These are phyloP conservation scores for Sarcodon sp. DNA, from an alignment of 768 basidiomycete species.

Conservation along the genomic window DNA sequence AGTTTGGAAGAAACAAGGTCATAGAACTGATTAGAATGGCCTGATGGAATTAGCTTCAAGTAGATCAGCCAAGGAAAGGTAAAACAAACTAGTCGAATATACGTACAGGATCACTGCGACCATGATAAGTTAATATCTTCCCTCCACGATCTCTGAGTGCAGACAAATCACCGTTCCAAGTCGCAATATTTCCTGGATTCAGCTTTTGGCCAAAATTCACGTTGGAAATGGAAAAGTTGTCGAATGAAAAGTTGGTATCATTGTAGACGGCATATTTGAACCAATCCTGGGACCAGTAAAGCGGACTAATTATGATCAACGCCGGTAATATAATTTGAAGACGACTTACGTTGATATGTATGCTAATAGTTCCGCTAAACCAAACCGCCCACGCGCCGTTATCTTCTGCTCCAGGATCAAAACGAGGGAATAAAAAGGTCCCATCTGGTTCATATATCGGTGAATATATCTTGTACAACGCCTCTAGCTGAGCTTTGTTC, in stretches of 20 bases:
- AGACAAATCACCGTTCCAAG: background rate
- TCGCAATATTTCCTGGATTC: background rate
- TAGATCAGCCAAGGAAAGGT: background rate
- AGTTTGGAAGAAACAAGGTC: background rate
- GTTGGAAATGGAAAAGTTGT: background rate
- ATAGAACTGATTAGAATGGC: background rate
- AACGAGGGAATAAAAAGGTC: background rate
- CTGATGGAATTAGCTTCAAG: background rate
- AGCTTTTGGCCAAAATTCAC: background rate
- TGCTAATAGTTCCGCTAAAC: background rate
- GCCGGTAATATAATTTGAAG: background rate
- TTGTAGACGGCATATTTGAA: background rate
- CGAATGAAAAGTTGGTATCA: background rate
- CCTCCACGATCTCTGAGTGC: background rate
- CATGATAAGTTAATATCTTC: background rate
- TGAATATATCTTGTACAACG: background rate
- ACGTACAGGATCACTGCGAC: background rate
- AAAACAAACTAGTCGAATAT: background rate
- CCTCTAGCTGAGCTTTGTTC: background rate
- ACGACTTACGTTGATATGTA: background rate
- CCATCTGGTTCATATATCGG: background rate
- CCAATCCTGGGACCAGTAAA: background rate
- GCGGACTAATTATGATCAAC: background rate
- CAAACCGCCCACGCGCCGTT: background rate
- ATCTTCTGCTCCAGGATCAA: background rate